A percentile compares a stretch with the other conserved stretches of the same genome.
Conservation (phyloP, 129 eudicot genomes). For the Deinandra increscens region DNA sequence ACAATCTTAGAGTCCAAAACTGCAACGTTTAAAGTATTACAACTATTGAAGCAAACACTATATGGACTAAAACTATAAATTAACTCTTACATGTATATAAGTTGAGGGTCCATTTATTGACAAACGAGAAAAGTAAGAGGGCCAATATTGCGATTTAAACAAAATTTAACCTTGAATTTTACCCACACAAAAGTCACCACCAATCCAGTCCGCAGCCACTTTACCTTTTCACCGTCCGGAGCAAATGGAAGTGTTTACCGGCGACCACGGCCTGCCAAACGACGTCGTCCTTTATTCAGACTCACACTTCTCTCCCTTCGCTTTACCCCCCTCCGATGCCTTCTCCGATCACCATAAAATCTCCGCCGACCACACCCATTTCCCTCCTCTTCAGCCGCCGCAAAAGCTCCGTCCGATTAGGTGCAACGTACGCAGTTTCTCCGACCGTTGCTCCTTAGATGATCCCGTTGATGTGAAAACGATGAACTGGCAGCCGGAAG, state of each 20-base stretch:
- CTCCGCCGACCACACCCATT: slow-evolving; percentile 17
- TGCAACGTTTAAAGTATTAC: too few species aligned
- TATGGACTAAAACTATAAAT: too few species aligned
- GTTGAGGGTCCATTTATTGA: background rate
- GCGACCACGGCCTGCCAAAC: slow-evolving; percentile 36
- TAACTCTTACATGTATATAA: too few species aligned
- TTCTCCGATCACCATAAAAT: slow-evolving; percentile 26
- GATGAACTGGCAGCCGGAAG: slow-evolving; percentile 28
- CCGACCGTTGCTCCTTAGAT: slow-evolving; percentile 22
- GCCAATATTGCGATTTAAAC: background rate
- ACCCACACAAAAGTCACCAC: slow-evolving; percentile 33
- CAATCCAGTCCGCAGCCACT: slow-evolving; percentile 27
- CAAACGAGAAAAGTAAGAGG: background rate
- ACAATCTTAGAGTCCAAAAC: too few species aligned
- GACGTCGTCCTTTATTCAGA: slow-evolving; percentile 36
- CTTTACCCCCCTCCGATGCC: slow-evolving; percentile 8
- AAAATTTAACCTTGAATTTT: slow-evolving; percentile 30
- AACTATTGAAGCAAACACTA: too few species aligned
- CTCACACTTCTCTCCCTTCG: slow-evolving; percentile 28
- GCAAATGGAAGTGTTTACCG: slow-evolving; percentile 42
- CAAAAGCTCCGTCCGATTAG: slow-evolving; percentile 67
- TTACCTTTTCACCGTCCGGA: slow-evolving; percentile 30
- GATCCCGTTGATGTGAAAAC: slow-evolving; percentile 2
- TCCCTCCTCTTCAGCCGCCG: slow-evolving; percentile 32
- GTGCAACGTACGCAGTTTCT: slow-evolving; percentile 32